Percentiles rank a stretch among this genome's conserved stretches.
phyloP scores from a whole-genome alignment of 1,284 basidiomycete genomes.

The Erythrobasidium hasegawianum region DNA sequence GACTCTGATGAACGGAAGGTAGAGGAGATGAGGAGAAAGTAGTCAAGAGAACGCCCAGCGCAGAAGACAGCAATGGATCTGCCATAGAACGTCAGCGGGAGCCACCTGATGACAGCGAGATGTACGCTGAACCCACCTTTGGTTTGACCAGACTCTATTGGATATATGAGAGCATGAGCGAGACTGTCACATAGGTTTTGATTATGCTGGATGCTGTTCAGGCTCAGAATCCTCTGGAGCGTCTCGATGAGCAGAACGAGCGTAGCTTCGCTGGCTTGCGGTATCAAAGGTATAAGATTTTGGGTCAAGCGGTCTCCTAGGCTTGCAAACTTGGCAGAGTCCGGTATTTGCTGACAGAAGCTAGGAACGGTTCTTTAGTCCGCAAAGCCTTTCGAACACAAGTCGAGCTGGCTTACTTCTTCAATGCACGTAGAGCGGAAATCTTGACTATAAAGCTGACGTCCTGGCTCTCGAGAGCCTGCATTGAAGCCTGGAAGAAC shows the following conservation, averaged over 20 bases:
- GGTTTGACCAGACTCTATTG: constrained; percentile 6
- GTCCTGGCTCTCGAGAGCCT: constrained; percentile 69
- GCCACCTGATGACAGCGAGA: not conserved
- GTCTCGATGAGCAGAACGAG: constrained; percentile 87
- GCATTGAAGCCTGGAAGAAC: constrained; percentile 79
- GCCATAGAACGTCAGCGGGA: not conserved
- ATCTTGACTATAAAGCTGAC: constrained; percentile 81
- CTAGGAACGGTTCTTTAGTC: constrained; percentile 14
- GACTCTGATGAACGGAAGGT: constrained; percentile 3
- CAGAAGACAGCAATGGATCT: constrained; percentile 86
- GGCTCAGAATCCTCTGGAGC: constrained; percentile 49
- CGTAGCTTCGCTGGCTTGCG: constrained; percentile 76
- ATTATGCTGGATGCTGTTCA: constrained; percentile 13
- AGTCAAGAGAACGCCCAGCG: constrained; percentile 75
- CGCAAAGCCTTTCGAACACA: no score
- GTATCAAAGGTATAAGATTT: constrained; percentile 71
- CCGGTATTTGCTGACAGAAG: constrained; percentile 21
- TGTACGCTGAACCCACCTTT: constrained; percentile 10
- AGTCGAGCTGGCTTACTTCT: constrained; percentile 61
- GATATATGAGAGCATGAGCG: constrained; percentile 6
- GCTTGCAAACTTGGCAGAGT: constrained; percentile 11
- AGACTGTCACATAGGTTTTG: constrained; percentile 9
- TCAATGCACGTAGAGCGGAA: constrained; percentile 84
- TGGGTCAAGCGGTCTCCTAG: constrained; percentile 7
- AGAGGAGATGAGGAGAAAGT: constrained; percentile 57